These are phyloP conservation scores for Hypoxylon cercidicola DNA, from an alignment of 495 filamentous ascomycete genomes.

Conservation along the genomic window DNA sequence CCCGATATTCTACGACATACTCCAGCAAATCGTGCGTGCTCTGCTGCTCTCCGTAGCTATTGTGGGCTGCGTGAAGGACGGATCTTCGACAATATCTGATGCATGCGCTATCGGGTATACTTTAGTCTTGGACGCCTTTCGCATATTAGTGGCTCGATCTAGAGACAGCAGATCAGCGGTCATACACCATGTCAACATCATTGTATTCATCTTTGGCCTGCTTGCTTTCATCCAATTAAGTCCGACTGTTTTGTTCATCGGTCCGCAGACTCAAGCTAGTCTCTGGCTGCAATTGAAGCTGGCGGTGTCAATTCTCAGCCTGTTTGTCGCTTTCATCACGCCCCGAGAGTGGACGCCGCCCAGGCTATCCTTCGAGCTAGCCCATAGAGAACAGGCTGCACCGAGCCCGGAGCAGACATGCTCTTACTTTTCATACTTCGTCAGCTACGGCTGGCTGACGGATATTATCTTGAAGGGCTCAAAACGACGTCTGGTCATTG, in stretches of 20 bases:
- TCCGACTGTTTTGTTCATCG: slow-evolving; percentile 6
- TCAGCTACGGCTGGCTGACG: background rate
- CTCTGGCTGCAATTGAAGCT: slow-evolving; percentile 1
- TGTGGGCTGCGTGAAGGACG: slow-evolving; percentile 3
- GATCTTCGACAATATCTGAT: slow-evolving; percentile 1
- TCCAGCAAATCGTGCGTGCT: slow-evolving; percentile 2
- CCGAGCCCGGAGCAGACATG: slow-evolving; percentile 57
- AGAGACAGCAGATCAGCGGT: slow-evolving; percentile 7
- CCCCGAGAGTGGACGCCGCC: slow-evolving; percentile 13
- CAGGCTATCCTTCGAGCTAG: slow-evolving; percentile 17
- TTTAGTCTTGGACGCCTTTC: slow-evolving; percentile 5
- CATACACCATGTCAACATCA: slow-evolving; percentile 8
- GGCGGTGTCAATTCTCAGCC: slow-evolving; percentile 1
- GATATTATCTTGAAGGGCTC: background rate
- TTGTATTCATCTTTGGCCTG: background rate
- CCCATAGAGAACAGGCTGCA: slow-evolving; percentile 66
- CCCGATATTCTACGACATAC: slow-evolving; percentile 9
- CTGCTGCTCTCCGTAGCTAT: background rate
- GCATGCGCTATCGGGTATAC: slow-evolving; percentile 12
- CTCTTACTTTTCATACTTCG: background rate
- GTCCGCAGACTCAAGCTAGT: background rate
- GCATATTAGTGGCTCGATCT: background rate
- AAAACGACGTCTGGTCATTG: background rate
- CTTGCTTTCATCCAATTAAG: slow-evolving; percentile 5
- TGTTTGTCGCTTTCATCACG: slow-evolving; percentile 9